These are phyloP conservation scores for Acanthamoeba sp. DNA, from an alignment of 208 protist species.

Conservation along the genomic window DNA sequence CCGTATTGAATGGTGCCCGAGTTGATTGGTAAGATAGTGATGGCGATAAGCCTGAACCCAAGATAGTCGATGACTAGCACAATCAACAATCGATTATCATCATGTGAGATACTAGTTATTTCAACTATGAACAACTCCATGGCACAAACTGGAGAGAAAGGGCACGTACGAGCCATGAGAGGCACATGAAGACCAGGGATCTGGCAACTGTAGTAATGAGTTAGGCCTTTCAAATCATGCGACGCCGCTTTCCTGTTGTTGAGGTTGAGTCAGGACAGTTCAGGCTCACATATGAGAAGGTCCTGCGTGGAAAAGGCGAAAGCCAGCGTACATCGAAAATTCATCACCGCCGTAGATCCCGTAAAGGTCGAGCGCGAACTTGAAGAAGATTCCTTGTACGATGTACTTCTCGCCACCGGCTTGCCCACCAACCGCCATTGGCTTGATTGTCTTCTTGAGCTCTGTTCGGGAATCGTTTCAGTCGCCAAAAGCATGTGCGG, in stretches of 20 bases:
- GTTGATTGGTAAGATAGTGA: slow-evolving; percentile 57
- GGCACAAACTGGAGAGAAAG: not conserved
- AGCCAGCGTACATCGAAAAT: slow-evolving; percentile 67
- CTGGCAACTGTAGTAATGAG: slow-evolving; percentile 27
- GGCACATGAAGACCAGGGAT: slow-evolving; percentile 70
- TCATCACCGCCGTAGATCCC: slow-evolving; percentile 66
- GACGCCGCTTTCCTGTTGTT: slow-evolving; percentile 40
- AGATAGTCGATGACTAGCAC: slow-evolving; percentile 65
- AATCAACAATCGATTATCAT: too few species aligned
- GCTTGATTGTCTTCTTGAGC: slow-evolving; percentile 72
- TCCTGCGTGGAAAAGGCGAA: too few species aligned
- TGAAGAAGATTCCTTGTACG: slow-evolving; percentile 76
- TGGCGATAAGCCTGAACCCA: slow-evolving; percentile 63
- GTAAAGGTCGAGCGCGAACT: slow-evolving; percentile 73
- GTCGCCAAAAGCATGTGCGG: not conserved
- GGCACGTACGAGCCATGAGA: slow-evolving; percentile 51
- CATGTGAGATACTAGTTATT: too few species aligned
- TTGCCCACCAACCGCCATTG: slow-evolving; percentile 46
- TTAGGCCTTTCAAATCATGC: slow-evolving; percentile 69
- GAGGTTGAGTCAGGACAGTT: not conserved
- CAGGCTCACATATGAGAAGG: not conserved
- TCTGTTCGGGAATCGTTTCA: not conserved
- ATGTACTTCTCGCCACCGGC: slow-evolving; percentile 75
- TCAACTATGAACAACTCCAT: too few species aligned
- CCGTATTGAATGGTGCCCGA: not conserved